Base-by-base conservation (phyloP, 495 filamentous ascomycete genomes). In the Entonaema liquescens region DNA sequence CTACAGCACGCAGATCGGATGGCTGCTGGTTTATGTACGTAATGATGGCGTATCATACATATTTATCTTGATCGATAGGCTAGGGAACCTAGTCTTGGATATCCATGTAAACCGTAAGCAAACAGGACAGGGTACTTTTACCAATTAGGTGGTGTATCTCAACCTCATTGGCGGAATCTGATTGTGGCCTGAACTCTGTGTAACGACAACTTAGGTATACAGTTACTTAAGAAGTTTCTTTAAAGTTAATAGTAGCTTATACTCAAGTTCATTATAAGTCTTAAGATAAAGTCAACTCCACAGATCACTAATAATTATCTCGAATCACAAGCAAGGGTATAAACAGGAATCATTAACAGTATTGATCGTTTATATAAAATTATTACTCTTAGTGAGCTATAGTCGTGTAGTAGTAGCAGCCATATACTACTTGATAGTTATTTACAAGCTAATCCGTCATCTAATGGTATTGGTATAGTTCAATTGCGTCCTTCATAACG, bases 381-480 rank as follows among this genome's bases (percentile, higher is more conserved):
- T 47, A 47, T 47, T 47, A 47, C 42, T 47, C 42, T 0, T 23
- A 47, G 11, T 4, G 17, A 47, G 19, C 21, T 47, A 47, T 47
- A 12, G 42, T 12, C 12, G 12, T 47, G 19, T 23, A 23, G 42
- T 23, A 47, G 19, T 11, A 9, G 23, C 21, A 38, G 35, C 35
- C 13, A 54, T 33, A 64, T 35, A 42, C 57, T 71, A 55, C 47
- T 56, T 31, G 21, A 35, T 21, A 21, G n/a, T n/a, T 70, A 65
- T 70, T 11, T 61, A 61, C 62, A 38, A 35, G 44, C 59, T 71
- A 63, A 25, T 28, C 62, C 49, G 33, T 21, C 49, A 53, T 53
- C 49, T 26, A 47, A n/a, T 53, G 49, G 23, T 53, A 53, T 17
- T 53, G 26, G 21, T 54, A 59, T 42, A 31, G 31, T 44, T 44